Conservation (phyloP, 2,329 filamentous ascomycete genomes). For the Arthrobotrys megalospora region DNA sequence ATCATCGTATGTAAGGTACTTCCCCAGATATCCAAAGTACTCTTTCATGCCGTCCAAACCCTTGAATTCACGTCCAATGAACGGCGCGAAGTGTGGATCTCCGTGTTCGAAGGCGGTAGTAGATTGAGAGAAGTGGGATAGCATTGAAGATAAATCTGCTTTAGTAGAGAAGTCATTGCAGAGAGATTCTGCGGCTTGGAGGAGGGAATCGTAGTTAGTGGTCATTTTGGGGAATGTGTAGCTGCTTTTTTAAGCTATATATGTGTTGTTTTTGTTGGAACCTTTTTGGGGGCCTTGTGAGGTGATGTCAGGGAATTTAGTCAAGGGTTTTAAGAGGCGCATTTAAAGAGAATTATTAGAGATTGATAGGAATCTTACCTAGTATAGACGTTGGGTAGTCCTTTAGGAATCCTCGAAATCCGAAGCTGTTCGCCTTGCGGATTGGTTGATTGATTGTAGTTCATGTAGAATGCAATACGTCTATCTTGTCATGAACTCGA, state of each 20-base stretch:
- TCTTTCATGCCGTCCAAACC: constrained; percentile 64
- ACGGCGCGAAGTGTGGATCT: constrained; percentile 66
- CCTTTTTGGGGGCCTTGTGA: background rate
- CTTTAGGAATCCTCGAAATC: too few relatives aligned
- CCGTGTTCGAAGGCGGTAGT: constrained; percentile 67
- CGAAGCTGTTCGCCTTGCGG: too few relatives aligned
- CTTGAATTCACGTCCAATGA: constrained; percentile 66
- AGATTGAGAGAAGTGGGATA: constrained; percentile 65
- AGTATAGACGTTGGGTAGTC: too few relatives aligned
- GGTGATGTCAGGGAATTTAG: constrained; percentile 9
- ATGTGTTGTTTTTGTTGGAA: constrained; percentile 25
- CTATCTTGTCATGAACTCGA: background rate
- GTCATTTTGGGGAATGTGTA: constrained; percentile 2
- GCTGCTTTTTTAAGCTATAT: background rate
- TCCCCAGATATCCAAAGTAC: constrained; percentile 65
- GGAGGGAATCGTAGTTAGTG: constrained; percentile 62
- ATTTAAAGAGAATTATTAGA: background rate
- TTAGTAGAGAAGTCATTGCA: constrained; percentile 66
- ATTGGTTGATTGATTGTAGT: too few relatives aligned
- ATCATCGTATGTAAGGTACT: constrained; percentile 64
- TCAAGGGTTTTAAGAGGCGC: background rate
- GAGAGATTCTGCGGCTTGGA: constrained; percentile 65
- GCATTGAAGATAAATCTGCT: constrained; percentile 63
- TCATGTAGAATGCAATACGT: too few relatives aligned
- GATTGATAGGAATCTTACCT: background rate